phyloP scores from a whole-genome alignment of 495 filamentous ascomycete species.

The Daldinia loculata region DNA sequence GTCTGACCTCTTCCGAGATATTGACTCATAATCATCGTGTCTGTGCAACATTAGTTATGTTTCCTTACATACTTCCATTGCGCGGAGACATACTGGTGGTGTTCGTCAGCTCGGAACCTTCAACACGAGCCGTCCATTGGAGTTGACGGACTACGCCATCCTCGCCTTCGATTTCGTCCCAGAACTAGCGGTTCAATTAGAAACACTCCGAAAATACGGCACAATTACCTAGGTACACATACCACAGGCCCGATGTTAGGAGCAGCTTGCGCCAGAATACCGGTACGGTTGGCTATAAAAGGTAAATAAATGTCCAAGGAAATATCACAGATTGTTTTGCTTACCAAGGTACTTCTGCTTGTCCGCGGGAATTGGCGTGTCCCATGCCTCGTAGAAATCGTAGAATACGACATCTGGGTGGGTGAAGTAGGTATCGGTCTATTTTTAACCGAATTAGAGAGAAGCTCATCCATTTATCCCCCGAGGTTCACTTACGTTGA shows the following conservation, averaged over 20 bases:
- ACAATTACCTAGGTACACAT: conserved; percentile 33
- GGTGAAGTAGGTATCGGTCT: conserved; percentile 71
- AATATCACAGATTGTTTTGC: conserved; percentile 8
- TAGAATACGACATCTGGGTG: conserved; percentile 69
- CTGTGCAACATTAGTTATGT: conserved; percentile 39
- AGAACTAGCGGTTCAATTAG: conserved; percentile 49
- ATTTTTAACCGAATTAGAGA: conserved; percentile 2
- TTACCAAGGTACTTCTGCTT: conserved; percentile 50
- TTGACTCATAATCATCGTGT: conserved; percentile 68
- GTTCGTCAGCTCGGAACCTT: conserved; percentile 58
- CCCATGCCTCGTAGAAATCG: conserved; percentile 71
- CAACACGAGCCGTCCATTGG: conserved; percentile 72
- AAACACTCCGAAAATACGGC: background rate
- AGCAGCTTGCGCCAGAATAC: conserved; percentile 74
- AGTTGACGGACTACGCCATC: conserved; percentile 73
- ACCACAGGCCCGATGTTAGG: conserved; percentile 71
- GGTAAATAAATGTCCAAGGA: conserved; percentile 34
- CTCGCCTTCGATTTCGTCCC: conserved; percentile 65
- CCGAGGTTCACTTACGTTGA: conserved; percentile 55
- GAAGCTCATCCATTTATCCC: background rate
- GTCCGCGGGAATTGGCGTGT: conserved; percentile 52
- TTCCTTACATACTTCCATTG: background rate
- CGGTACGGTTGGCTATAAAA: conserved; percentile 58
- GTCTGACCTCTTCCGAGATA: conserved; percentile 73
- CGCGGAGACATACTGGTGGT: conserved; percentile 48